Base-by-base conservation (phyloP, 768 basidiomycete genomes). In the Suillus cothurnatus region DNA sequence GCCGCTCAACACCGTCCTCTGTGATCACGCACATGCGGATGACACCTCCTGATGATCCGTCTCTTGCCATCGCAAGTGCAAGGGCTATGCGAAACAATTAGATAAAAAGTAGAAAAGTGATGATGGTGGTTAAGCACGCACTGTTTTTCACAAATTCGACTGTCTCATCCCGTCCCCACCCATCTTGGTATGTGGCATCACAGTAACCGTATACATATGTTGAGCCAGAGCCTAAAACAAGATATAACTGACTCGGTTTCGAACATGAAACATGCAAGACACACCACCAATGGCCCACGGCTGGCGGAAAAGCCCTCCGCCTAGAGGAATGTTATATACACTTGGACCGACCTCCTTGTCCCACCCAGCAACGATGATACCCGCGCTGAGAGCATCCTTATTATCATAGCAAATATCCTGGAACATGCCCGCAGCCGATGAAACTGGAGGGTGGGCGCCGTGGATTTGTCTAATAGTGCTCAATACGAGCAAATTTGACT, bases 151-250 rank as follows among this genome's bases (percentile, higher is more conserved):
- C 97, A 73, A 99, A 99, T 43, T 96, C 83, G 63, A 99, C 80
- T 0, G 95, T 97, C 79, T 98, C 88, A 45, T 95, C 93, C 70
- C 85, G 85, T 8, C 86, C 88, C 95, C 94, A 97, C 19, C 92
- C 94, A 34, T 98, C 96, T 77, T 88, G 80, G 76, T 92, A 99
- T 32, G 95, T 98, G n/a, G 97, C 95, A 76, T 99, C 97, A 71
- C 97, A 99, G 80, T 98, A 99, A 61, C 97, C 97, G 74, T 99
- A 99, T 14, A 99, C 95, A 75, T 99, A 99, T 9, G 95, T 95
- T 43, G 95, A 97, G 9, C 97, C 97, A 60, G 95, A 97, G 31
- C 94, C 92, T 94, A 34, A 50, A 23, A 50, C 53, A 41, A 11
- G 39, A 12, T 36, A 11, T 23, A 15, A 26, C 38, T 45, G 11